Conservation (phyloP, 106 monocot species). For the Chionographis japonica region DNA sequence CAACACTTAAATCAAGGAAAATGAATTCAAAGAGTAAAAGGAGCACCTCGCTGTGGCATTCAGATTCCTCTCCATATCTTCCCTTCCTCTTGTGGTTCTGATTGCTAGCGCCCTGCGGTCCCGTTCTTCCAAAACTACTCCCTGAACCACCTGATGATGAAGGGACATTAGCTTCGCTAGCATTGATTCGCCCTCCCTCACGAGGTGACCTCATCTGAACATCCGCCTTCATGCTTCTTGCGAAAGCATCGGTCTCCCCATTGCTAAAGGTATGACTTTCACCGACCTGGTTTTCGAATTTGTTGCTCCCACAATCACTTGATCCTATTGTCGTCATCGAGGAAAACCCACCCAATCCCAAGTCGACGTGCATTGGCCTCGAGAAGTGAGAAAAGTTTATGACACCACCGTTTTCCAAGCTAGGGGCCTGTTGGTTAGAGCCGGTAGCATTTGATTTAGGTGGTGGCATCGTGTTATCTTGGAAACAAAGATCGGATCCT, state of each 20-base stretch:
- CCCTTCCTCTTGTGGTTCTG: conserved; percentile 52
- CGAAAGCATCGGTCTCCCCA: background rate
- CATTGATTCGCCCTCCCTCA: conserved; percentile 17
- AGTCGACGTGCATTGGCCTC: conserved; percentile 13
- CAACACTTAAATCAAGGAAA: background rate
- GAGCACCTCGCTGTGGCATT: conserved; percentile 69
- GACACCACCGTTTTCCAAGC: background rate
- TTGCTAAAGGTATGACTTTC: conserved; percentile 13
- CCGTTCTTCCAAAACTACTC: conserved; percentile 30
- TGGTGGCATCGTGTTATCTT: conserved; percentile 23
- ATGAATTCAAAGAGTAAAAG: background rate
- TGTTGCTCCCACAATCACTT: conserved; percentile 44
- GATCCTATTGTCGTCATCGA: conserved; percentile 40
- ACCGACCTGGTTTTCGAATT: conserved; percentile 20
- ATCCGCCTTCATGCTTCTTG: conserved; percentile 12
- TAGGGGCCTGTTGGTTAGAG: background rate
- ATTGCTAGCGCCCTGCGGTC: conserved; percentile 18
- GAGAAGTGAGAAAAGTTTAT: conserved; percentile 46
- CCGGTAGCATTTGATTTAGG: conserved; percentile 19
- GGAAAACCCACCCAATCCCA: conserved; percentile 17
- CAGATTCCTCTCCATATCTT: conserved; percentile 49
- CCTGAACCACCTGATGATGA: conserved; percentile 53
- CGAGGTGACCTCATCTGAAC: background rate
- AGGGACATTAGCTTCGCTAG: conserved; percentile 29
- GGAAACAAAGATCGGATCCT: conserved; percentile 2